A percentile compares a stretch with the other conserved stretches of the same genome.
Evolutionary conservation across 2,329 filamentous ascomycete species (phyloP).

Genomic region (Ceratocystis colombiana): DNA sequence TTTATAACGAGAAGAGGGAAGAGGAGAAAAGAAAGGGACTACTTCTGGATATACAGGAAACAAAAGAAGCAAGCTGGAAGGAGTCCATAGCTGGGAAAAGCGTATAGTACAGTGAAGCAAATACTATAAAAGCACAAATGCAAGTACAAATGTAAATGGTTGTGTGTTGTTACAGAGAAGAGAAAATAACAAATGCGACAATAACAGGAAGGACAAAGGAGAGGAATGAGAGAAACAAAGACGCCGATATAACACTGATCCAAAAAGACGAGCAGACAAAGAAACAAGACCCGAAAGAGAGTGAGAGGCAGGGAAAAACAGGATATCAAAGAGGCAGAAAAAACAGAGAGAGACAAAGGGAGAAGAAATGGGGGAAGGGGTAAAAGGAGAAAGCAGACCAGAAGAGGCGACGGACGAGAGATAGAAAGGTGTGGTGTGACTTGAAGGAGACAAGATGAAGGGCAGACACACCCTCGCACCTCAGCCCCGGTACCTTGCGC

Average conservation of each 20-base stretch:
- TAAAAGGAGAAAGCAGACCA: neutral
- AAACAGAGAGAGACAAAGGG: neutral
- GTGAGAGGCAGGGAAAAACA: neutral
- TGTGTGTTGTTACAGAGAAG: constrained; percentile 7
- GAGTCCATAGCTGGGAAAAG: no score
- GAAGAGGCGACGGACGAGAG: neutral
- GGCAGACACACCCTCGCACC: neutral
- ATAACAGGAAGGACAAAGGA: neutral
- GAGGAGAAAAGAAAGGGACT: no score
- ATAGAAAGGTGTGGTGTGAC: neutral
- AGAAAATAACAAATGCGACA: neutral
- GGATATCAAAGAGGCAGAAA: constrained; percentile 8
- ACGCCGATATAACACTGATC: constrained; percentile 3
- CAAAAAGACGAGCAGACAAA: constrained; percentile 1
- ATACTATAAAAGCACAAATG: neutral
- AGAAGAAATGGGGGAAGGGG: neutral
- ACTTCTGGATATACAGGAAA: no score
- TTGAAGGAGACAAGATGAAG: no score
- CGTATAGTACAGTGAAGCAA: no score
- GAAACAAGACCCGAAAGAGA: neutral
- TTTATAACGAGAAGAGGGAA: neutral
- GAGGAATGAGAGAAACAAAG: neutral
- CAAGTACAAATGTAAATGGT: neutral
- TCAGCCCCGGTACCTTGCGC: neutral
- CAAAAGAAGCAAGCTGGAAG: no score